Percentiles rank a stretch among this genome's conserved stretches.
These are phyloP conservation scores for Rasamsonia emersonii DNA, from an alignment of 2,329 filamentous ascomycete genomes.

Conservation along the genomic window DNA sequence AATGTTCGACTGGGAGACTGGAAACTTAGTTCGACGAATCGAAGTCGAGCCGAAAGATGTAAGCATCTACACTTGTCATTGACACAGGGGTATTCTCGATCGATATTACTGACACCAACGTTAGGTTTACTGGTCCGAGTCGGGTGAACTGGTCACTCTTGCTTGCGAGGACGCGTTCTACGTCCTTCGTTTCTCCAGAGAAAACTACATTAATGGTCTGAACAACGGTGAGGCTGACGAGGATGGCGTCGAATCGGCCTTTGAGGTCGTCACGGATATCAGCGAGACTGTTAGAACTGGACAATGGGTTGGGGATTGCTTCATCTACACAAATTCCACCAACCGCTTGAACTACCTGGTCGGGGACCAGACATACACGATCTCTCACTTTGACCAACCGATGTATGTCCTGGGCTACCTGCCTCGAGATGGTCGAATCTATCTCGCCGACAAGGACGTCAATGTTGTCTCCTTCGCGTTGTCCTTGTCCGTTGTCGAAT, in stretches of 20 bases:
- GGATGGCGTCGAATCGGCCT: constrained; percentile 90
- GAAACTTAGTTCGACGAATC: constrained; percentile 81
- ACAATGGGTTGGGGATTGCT: constrained; percentile 97
- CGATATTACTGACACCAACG: constrained; percentile 7
- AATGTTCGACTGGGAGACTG: constrained; percentile 92
- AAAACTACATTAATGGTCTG: constrained; percentile 75
- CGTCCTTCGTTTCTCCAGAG: constrained; percentile 81
- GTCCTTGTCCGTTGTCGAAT: constrained; percentile 87
- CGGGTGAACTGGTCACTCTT: constrained; percentile 82
- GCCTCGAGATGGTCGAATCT: constrained; percentile 87
- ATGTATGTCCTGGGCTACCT: constrained; percentile 96
- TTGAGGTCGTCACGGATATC: constrained; percentile 93
- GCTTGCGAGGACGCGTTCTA: constrained; percentile 95
- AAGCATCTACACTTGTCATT: constrained; percentile 19
- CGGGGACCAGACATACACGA: constrained; percentile 94
- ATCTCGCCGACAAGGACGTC: constrained; percentile 93
- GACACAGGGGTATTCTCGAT: background rate
- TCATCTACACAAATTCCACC: constrained; percentile 96
- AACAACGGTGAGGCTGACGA: constrained; percentile 76
- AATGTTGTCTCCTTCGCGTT: constrained; percentile 82
- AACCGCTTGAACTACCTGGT: constrained; percentile 97
- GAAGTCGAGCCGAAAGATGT: constrained; percentile 63
- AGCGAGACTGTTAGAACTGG: constrained; percentile 88
- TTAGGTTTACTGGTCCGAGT: constrained; percentile 94
- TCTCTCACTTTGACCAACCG: constrained; percentile 91